Evolutionary conservation across 176 grass and related monocot species (phyloP).

Genomic region (Cenchrus purpureus): DNA sequence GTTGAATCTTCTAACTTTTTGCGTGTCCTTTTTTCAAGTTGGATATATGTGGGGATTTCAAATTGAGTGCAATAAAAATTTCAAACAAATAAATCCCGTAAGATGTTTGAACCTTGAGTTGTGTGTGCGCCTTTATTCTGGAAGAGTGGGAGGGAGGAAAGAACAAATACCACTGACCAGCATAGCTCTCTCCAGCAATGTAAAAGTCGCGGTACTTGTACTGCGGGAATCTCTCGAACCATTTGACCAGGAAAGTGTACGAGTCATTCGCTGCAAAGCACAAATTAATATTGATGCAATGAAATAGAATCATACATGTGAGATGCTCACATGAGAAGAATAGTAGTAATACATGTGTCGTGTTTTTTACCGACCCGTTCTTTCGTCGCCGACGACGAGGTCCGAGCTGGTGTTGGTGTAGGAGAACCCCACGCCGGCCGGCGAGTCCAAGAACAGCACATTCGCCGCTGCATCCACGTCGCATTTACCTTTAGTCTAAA

Average conservation of each 20-base stretch:
- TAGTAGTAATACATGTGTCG: neutral
- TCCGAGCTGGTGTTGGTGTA: slow-evolving; percentile 65
- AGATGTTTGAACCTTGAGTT: too few relatives aligned
- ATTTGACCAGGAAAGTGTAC: slow-evolving; percentile 55
- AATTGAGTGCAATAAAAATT: neutral
- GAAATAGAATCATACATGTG: neutral
- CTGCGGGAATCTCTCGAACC: slow-evolving; percentile 53
- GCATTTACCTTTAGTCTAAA: neutral
- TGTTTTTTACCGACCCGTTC: slow-evolving; percentile 42
- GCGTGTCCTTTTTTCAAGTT: neutral
- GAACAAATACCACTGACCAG: slow-evolving; percentile 22
- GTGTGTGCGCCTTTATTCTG: too few relatives aligned
- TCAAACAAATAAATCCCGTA: neutral
- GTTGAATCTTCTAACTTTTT: neutral
- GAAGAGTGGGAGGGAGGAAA: too few relatives aligned
- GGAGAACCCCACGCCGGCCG: slow-evolving; percentile 70
- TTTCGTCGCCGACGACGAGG: slow-evolving; percentile 50
- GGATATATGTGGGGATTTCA: neutral
- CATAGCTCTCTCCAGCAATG: slow-evolving; percentile 74
- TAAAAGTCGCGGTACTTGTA: slow-evolving; percentile 62
- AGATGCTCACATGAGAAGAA: neutral
- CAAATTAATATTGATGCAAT: neutral
- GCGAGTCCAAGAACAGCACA: slow-evolving; percentile 71
- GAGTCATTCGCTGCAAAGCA: slow-evolving; percentile 37
- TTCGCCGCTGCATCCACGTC: slow-evolving; percentile 50